A percentile compares a stretch with the other conserved stretches of the same genome.
phyloP scores from a whole-genome alignment of 805 yeast species.

The Blastobotrys robertii region DNA sequence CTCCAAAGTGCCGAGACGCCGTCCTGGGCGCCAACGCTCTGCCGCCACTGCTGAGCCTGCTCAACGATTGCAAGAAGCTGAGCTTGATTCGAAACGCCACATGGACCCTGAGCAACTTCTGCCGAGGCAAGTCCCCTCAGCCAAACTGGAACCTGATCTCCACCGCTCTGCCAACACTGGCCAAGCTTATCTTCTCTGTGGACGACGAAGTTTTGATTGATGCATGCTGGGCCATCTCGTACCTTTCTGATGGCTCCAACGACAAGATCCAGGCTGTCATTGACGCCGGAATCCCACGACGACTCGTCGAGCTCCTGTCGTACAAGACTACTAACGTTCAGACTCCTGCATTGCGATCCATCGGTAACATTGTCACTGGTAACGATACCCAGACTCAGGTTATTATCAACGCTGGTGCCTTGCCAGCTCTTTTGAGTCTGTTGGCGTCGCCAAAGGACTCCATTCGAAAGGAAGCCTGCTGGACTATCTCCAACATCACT shows the following conservation, averaged over 20 bases:
- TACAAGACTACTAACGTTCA: constrained; percentile 82
- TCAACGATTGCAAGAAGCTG: constrained; percentile 66
- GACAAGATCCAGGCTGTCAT: constrained; percentile 95
- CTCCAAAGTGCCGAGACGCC: constrained; percentile 79
- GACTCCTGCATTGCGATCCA: constrained; percentile 95
- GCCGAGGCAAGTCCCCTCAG: constrained; percentile 94
- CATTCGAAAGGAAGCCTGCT: constrained; percentile 93
- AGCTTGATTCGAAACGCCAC: constrained; percentile 93
- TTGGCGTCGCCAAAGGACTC: constrained; percentile 81
- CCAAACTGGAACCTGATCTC: constrained; percentile 90
- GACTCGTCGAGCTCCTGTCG: constrained; percentile 82
- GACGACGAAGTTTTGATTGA: constrained; percentile 93
- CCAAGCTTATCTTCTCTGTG: constrained; percentile 79
- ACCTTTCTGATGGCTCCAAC: constrained; percentile 84
- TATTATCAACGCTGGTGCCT: constrained; percentile 85
- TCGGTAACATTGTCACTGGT: constrained; percentile 97
- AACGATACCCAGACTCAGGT: constrained; percentile 92
- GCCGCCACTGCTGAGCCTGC: constrained; percentile 73
- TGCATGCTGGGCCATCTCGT: constrained; percentile 98
- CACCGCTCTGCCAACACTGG: constrained; percentile 80
- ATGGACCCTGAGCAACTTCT: constrained; percentile 93
- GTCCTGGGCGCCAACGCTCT: constrained; percentile 81
- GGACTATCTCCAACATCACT: constrained; percentile 97
- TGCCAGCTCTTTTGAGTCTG: constrained; percentile 73
- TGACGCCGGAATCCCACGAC: constrained; percentile 89